Base-by-base conservation (phyloP, 768 basidiomycete genomes). In the Amanita polypyramis region DNA sequence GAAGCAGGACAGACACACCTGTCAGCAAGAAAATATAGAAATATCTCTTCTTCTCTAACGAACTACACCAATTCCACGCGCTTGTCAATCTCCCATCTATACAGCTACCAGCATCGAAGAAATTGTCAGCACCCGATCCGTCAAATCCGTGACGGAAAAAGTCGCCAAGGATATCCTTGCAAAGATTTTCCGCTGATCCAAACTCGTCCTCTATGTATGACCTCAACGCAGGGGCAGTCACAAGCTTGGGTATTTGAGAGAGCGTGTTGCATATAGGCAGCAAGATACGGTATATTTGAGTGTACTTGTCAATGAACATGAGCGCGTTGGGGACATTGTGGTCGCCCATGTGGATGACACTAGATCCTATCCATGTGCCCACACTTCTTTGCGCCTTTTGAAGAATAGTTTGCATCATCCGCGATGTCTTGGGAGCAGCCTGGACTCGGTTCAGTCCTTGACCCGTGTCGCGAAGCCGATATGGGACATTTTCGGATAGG, bases 291-390 rank as follows among this genome's bases (percentile, higher is more conserved):
- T 91, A 92, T 41, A 92, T 85, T 60, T 92, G 89, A 10, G 88
- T 88, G 65, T 92, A 92, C 60, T 92, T 92, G 74, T 92, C 86
- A 56, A 91, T 89, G 73, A 92, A 91, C 66, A 91, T 78, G 42
- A 91, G 71, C 2, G 89, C 85, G 55, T 86, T 88, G 4, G 85
- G 85, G 17, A 88, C 85, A 56, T 86, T 80, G 61, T 81, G 89
- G 57, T 91, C 89, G 43, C 87, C 87, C 87, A 89, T 87, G 63
- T 91, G 88, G 52, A 89, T 87, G 54, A 87, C 87, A 46, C 83
- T 85, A 9, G 81, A 89, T 35, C 89, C 89, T 48, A 90, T 76
- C 89, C 89, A 91, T 32, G 73, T 74, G 0, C 88, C 89, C 11
- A 91, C 81, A 53, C 80, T 82, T 51, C 75, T 72, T 56, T 92